A percentile compares a stretch with the other conserved stretches of the same genome.
phyloP scores from a whole-genome alignment of 2,329 filamentous ascomycete species.

The Scleromitrula shiraiana region DNA sequence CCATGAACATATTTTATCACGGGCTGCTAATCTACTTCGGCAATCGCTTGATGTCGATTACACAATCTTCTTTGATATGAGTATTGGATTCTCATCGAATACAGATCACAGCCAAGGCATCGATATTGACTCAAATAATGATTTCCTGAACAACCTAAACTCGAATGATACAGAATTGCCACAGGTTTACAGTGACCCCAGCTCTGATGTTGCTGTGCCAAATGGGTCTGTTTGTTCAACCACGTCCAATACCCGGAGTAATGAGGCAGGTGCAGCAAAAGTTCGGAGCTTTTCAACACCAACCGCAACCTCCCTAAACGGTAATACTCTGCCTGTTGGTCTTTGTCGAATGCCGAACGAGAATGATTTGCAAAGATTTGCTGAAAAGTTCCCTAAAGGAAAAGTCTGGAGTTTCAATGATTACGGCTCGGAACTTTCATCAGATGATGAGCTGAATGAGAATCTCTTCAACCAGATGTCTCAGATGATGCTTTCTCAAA shows the following conservation, averaged over 20 bases:
- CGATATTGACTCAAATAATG: background rate
- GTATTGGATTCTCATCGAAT: conserved; percentile 4
- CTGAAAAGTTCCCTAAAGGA: background rate
- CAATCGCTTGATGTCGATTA: conserved; percentile 15
- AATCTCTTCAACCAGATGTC: background rate
- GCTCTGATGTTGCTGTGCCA: no score
- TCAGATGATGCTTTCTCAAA: background rate
- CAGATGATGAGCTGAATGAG: background rate
- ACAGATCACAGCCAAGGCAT: background rate
- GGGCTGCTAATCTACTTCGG: conserved; percentile 12
- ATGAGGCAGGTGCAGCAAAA: conserved; percentile 2
- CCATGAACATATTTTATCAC: conserved; percentile 7
- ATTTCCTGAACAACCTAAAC: no score
- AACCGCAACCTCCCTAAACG: background rate
- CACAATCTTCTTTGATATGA: conserved; percentile 14
- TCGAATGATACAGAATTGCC: no score
- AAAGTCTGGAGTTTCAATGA: conserved; percentile 6
- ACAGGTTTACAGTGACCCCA: no score
- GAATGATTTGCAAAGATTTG: conserved; percentile 1
- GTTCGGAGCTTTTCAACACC: conserved; percentile 3
- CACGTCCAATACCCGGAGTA: background rate
- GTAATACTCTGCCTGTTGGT: background rate
- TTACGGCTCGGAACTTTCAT: conserved; percentile 5
- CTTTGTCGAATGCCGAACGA: background rate
- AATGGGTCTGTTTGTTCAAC: background rate